Conservation (phyloP, 106 monocot genomes). For the Dendrobium chrysotoxum region DNA sequence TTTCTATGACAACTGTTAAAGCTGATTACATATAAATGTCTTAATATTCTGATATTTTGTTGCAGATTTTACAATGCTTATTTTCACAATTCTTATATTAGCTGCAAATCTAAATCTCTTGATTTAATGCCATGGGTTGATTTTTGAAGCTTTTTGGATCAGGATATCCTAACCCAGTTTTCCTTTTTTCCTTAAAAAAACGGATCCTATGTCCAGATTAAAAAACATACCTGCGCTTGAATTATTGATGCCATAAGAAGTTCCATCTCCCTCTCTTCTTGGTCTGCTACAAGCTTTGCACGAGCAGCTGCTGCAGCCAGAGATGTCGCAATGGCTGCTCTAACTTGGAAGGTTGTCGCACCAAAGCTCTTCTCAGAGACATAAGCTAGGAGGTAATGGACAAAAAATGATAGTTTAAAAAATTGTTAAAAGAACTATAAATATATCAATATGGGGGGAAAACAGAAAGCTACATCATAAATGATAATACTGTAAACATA, state of each 20-base stretch:
- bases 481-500: neutral
- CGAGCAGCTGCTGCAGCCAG: slow-evolving; percentile 68
- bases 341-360: slow-evolving; percentile 44
- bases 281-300: slow-evolving; percentile 80
- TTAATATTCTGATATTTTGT: too few species aligned
- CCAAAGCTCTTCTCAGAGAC: slow-evolving; percentile 38
- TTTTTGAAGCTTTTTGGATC: too few species aligned
- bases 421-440: neutral
- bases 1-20: too few species aligned
- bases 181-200: neutral
- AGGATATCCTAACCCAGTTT: neutral
- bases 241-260: slow-evolving; percentile 68
- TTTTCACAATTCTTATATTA: too few species aligned
- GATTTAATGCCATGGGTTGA: too few species aligned
- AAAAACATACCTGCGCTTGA: slow-evolving; percentile 51
- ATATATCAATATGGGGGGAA: too few species aligned
- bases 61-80: too few species aligned
- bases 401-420: neutral
- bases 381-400: neutral
- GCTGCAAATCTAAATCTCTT: too few species aligned
- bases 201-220: neutral
- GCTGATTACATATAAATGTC: too few species aligned
- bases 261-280: slow-evolving; percentile 82
- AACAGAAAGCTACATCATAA: neutral
- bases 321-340: slow-evolving; percentile 68